These are phyloP conservation scores for Flaveria brownii DNA, from an alignment of 129 eudicot genomes.

Conservation along the genomic window DNA sequence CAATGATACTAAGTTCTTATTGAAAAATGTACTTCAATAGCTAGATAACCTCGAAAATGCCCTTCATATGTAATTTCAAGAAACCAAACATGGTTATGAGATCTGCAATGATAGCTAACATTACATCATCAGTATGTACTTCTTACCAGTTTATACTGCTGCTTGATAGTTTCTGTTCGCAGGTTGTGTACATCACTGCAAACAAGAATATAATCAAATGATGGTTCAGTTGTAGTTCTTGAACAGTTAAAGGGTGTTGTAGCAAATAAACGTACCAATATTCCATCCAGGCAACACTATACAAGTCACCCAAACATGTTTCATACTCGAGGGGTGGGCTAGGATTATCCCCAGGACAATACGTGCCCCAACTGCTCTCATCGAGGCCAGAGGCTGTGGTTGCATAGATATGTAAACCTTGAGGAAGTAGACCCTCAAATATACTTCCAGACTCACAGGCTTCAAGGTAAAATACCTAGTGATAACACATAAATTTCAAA, in stretches of 20 bases:
- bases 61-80: neutral
- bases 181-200: constrained; percentile 86
- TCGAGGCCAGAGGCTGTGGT: constrained; percentile 87
- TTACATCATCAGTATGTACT: too few species aligned
- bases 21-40: too few species aligned
- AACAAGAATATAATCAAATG: constrained; percentile 4
- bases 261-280: constrained; percentile 39
- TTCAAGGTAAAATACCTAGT: constrained; percentile 64
- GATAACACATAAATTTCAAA: constrained; percentile 5
- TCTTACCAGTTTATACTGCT: too few species aligned
- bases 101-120: neutral
- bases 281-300: constrained; percentile 75
- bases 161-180: constrained; percentile 69
- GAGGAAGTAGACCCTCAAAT: constrained; percentile 86
- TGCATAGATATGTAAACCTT: constrained; percentile 85
- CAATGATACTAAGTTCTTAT: constrained; percentile 40
- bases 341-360: constrained; percentile 87
- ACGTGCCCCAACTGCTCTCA: constrained; percentile 96
- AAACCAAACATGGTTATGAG: neutral
- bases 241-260: neutral
- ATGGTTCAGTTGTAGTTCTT: neutral
- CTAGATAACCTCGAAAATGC: neutral
- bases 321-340: constrained; percentile 84
- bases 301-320: too few species aligned
- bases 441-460: constrained; percentile 98